Conservation (phyloP, 768 basidiomycete species). For the Dentipellis sp. region DNA sequence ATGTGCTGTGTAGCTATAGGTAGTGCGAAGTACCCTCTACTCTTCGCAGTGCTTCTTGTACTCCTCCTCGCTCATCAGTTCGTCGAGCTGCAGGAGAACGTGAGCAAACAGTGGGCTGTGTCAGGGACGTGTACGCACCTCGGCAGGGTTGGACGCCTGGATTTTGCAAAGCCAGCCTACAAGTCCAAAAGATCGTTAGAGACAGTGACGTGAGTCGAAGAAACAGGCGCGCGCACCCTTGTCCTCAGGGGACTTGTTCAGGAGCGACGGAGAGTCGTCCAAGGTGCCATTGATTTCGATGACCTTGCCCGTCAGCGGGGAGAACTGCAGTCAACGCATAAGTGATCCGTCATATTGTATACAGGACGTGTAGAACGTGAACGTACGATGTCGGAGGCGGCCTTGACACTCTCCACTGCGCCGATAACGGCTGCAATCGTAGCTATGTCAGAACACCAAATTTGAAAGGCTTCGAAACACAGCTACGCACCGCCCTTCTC, state of each 20-base stretch:
- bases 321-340: slow-evolving; percentile 49
- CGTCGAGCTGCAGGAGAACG: slow-evolving; percentile 44
- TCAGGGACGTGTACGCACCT: slow-evolving; percentile 39
- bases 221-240: slow-evolving; percentile 45
- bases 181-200: background rate
- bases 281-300: slow-evolving; percentile 72
- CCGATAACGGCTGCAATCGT: slow-evolving; percentile 56
- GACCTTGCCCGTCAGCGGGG: slow-evolving; percentile 83
- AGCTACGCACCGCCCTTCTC: slow-evolving; percentile 60
- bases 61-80: slow-evolving; percentile 63
- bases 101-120: background rate
- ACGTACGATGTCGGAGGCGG: slow-evolving; percentile 86
- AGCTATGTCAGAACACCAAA: background rate
- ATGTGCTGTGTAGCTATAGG: no score
- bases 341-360: background rate
- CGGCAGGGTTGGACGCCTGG: slow-evolving; percentile 61
- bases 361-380: background rate
- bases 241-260: slow-evolving; percentile 84
- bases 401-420: slow-evolving; percentile 94
- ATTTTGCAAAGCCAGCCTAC: slow-evolving; percentile 97
- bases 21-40: slow-evolving; percentile 13
- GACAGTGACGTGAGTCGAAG: background rate
- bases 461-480: background rate
- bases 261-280: slow-evolving; percentile 56
- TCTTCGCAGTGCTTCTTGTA: slow-evolving; percentile 57